Evolutionary conservation across 495 filamentous ascomycete species (phyloP).

Genomic region (Penicillium canescens): DNA sequence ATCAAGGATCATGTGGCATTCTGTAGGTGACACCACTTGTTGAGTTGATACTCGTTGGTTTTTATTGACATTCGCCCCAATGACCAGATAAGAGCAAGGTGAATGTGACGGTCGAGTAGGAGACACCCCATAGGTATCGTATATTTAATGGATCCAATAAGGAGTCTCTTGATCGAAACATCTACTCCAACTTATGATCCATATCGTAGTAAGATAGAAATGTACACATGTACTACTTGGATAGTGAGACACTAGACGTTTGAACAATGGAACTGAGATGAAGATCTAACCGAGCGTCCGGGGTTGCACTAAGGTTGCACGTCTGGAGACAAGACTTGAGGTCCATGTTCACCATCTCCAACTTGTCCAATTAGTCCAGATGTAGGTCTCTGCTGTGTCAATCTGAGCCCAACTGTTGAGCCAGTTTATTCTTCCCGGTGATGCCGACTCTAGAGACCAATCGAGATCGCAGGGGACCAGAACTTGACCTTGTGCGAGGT

Average conservation of each 20-base stretch:
- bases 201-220: neutral
- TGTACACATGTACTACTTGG: neutral
- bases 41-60: neutral
- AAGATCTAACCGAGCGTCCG: neutral
- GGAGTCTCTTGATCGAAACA: neutral
- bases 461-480: neutral
- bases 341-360: neutral
- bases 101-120: slow-evolving; percentile 9
- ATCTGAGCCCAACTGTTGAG: neutral
- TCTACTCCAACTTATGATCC: neutral
- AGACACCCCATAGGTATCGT: neutral
- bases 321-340: neutral
- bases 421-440: neutral
- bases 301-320: neutral
- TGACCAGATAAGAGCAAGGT: slow-evolving; percentile 18
- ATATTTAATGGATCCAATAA: no score
- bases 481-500: neutral
- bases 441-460: neutral
- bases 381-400: neutral
- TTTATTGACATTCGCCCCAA: neutral
- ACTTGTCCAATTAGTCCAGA: neutral
- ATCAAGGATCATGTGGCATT: slow-evolving; percentile 68
- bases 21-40: slow-evolving; percentile 45
- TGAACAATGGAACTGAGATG: neutral
- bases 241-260: neutral